These are phyloP conservation scores for Glutinoglossum americanum DNA, from an alignment of 495 filamentous ascomycete genomes.

Conservation along the genomic window DNA sequence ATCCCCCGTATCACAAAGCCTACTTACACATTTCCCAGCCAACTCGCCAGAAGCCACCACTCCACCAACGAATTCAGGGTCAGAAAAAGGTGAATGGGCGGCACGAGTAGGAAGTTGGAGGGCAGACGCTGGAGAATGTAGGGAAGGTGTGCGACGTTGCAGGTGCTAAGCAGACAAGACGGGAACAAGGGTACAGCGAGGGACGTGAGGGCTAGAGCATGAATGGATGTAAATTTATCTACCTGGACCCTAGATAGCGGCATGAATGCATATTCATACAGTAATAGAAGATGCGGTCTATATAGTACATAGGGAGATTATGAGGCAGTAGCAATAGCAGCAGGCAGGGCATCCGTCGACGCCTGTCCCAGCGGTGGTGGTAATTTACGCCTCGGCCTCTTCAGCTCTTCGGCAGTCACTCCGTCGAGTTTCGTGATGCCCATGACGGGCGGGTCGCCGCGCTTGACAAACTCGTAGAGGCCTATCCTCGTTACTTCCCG, in stretches of 20 bases:
- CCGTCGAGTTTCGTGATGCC: conserved; percentile 81
- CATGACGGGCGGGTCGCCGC: conserved; percentile 76
- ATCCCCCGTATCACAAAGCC: background rate
- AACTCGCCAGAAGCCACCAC: background rate
- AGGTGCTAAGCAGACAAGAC: too few relatives aligned
- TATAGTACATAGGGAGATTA: background rate
- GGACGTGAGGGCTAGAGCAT: too few relatives aligned
- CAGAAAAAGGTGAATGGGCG: background rate
- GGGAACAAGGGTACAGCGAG: too few relatives aligned
- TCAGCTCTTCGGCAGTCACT: conserved; percentile 60
- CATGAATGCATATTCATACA: background rate
- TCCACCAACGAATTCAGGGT: background rate
- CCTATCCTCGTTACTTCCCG: conserved; percentile 38
- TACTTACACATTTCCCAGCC: background rate
- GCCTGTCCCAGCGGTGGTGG: conserved; percentile 16
- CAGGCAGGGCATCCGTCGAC: background rate
- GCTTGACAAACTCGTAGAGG: conserved; percentile 80
- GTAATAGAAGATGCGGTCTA: background rate
- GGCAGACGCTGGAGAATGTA: background rate
- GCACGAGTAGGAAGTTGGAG: background rate
- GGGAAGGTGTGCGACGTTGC: too few relatives aligned
- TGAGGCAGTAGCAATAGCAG: background rate
- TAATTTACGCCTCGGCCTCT: conserved; percentile 47
- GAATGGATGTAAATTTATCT: too few relatives aligned
- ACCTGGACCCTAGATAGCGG: too few relatives aligned